These are phyloP conservation scores for Arthrobotrys iridis DNA, from an alignment of 2,329 filamentous ascomycete species.

Conservation along the genomic window DNA sequence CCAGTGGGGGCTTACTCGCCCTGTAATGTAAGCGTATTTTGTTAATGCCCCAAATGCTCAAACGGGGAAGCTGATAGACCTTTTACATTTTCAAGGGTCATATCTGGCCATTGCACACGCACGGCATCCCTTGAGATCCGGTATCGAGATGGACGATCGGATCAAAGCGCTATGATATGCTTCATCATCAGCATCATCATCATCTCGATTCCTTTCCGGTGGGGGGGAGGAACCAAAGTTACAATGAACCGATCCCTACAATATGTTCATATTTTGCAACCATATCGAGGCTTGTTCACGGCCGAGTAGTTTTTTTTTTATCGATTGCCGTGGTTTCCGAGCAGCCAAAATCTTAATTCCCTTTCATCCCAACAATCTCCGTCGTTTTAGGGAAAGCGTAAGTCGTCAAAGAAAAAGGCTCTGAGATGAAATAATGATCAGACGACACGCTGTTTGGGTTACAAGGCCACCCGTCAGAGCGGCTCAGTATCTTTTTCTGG, in stretches of 20 bases:
- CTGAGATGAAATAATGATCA: slow-evolving; percentile 45
- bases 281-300: slow-evolving; percentile 7
- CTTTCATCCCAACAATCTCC: slow-evolving; percentile 50
- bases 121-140: slow-evolving; percentile 21
- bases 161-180: slow-evolving; percentile 45
- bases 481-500: slow-evolving; percentile 38
- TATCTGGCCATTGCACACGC: slow-evolving; percentile 39
- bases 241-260: background rate
- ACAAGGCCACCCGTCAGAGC: slow-evolving; percentile 48
- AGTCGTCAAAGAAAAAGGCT: slow-evolving; percentile 15
- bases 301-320: slow-evolving; percentile 29
- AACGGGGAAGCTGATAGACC: slow-evolving; percentile 18
- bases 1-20: slow-evolving; percentile 36
- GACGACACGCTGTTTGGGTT: slow-evolving; percentile 41
- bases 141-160: slow-evolving; percentile 34
- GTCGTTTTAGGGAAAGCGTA: slow-evolving; percentile 42
- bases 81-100: slow-evolving; percentile 11
- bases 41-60: slow-evolving; percentile 1
- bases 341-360: slow-evolving; percentile 48
- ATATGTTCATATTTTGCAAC: slow-evolving; percentile 10
- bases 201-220: background rate
- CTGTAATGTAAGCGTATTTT: slow-evolving; percentile 15
- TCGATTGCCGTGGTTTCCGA: slow-evolving; percentile 51
- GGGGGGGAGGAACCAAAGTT: background rate
- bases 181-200: slow-evolving; percentile 13